These are phyloP conservation scores for Fusarium citri DNA, from an alignment of 2,329 filamentous ascomycete species.

Conservation along the genomic window DNA sequence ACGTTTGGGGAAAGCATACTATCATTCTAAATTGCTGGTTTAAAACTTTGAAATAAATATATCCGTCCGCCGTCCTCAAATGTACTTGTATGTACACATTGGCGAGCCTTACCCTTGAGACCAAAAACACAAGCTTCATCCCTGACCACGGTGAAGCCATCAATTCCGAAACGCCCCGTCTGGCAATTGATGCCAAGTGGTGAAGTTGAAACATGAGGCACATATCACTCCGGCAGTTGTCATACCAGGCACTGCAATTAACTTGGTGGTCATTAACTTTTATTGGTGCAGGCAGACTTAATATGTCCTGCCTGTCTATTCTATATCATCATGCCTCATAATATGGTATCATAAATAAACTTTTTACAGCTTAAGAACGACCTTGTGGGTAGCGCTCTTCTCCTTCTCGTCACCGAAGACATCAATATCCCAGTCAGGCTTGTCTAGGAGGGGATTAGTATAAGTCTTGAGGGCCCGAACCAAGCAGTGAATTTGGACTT, in stretches of 20 bases:
- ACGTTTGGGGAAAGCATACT: conserved; percentile 1
- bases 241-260: background rate
- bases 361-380: conserved; percentile 51
- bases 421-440: conserved; percentile 67
- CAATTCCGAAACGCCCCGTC: conserved; percentile 1
- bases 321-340: conserved; percentile 35
- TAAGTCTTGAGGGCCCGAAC: no score
- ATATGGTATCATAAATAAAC: conserved; percentile 35
- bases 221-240: conserved; percentile 1
- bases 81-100: background rate
- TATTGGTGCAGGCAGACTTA: background rate
- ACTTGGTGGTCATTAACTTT: conserved; percentile 24
- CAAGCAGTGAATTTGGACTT: conserved; percentile 36
- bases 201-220: background rate
- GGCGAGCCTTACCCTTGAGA: background rate
- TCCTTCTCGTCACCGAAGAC: conserved; percentile 67
- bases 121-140: background rate
- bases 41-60: background rate
- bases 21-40: conserved; percentile 25
- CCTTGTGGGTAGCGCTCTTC: conserved; percentile 60
- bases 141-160: background rate
- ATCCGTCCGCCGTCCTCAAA: background rate
- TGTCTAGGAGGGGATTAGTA: conserved; percentile 51
- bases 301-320: conserved; percentile 9
- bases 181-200: background rate